These are phyloP conservation scores for Fusarium sp. DNA, from an alignment of 2,329 filamentous ascomycete species.

Conservation along the genomic window DNA sequence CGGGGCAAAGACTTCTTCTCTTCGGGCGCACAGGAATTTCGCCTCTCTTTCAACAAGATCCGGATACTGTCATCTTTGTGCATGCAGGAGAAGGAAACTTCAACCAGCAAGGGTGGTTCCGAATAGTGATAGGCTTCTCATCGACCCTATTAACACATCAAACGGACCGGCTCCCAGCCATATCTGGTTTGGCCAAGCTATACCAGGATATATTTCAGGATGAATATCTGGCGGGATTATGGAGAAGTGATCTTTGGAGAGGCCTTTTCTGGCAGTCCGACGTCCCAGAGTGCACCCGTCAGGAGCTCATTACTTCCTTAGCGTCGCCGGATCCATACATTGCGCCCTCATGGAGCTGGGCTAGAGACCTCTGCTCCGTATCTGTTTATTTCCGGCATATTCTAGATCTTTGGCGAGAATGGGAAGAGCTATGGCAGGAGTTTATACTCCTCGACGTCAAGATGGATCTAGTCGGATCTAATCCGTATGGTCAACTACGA, in stretches of 20 bases:
- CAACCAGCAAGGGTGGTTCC: background rate
- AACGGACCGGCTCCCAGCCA: constrained; percentile 3
- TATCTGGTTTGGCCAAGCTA: background rate
- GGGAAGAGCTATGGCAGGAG: background rate
- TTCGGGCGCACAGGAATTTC: background rate
- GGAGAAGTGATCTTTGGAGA: background rate
- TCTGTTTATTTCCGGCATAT: fast-evolving
- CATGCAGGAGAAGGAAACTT: background rate
- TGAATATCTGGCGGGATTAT: constrained; percentile 5
- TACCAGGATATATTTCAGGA: background rate
- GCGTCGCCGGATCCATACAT: background rate
- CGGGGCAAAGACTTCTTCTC: background rate
- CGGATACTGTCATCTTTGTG: too few species aligned
- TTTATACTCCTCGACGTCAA: background rate
- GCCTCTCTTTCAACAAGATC: background rate
- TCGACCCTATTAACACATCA: background rate
- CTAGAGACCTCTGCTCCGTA: background rate
- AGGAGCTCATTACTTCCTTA: background rate
- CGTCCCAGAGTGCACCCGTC: background rate
- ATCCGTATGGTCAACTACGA: background rate
- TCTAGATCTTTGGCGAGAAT: background rate
- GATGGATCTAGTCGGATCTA: background rate
- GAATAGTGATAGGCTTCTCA: background rate
- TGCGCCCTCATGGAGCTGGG: background rate
- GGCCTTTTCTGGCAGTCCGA: constrained; percentile 1